phyloP scores from a whole-genome alignment of 495 filamentous ascomycete genomes.

The Astrothelium macrocarpum region DNA sequence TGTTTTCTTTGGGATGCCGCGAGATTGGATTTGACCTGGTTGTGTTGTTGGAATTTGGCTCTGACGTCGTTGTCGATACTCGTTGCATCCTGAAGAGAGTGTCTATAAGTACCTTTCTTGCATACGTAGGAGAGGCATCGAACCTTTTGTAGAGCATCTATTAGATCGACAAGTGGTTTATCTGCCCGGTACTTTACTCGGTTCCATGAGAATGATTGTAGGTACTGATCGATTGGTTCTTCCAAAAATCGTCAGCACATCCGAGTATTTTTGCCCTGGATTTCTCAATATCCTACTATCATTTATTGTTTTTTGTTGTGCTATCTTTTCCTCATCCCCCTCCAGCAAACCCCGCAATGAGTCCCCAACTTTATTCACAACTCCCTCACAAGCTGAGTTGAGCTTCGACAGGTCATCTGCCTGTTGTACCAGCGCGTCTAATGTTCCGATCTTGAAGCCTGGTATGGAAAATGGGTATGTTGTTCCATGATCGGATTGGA shows the following conservation, averaged over 20 bases:
- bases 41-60: conserved; percentile 85
- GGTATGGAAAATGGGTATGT: conserved; percentile 74
- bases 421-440: conserved; percentile 93
- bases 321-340: conserved; percentile 70
- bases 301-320: conserved; percentile 86
- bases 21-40: conserved; percentile 72
- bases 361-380: conserved; percentile 82
- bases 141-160: conserved; percentile 80
- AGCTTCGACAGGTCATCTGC: conserved; percentile 92
- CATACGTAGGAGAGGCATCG: background rate
- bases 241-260: background rate
- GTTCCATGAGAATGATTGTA: conserved; percentile 86
- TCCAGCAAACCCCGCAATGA: conserved; percentile 70
- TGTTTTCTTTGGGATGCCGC: conserved; percentile 73
- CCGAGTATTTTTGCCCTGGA: background rate
- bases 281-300: conserved; percentile 57
- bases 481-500: conserved; percentile 65
- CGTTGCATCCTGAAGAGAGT: conserved; percentile 55
- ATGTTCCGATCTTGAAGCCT: conserved; percentile 92
- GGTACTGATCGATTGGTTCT: conserved; percentile 92
- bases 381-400: conserved; percentile 62
- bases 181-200: conserved; percentile 93
- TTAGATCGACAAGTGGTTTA: conserved; percentile 72
- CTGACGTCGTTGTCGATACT: conserved; percentile 93
- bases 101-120: conserved; percentile 5